Conservation (phyloP, 495 filamentous ascomycete genomes). For the Penicillium crystallinum region DNA sequence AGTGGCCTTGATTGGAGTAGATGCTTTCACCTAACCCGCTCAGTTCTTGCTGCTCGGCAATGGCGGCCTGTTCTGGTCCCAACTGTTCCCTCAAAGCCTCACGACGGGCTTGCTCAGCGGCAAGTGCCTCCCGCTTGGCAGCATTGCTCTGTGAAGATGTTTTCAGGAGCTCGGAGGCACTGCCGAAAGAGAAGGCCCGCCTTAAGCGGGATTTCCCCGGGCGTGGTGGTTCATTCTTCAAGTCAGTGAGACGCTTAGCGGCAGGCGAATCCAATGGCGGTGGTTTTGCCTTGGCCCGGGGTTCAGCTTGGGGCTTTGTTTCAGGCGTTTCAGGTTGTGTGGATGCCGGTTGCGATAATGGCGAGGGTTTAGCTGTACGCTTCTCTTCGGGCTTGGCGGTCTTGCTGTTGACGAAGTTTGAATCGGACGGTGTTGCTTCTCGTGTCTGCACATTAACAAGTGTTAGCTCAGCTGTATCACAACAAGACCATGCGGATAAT, state of each 20-base stretch:
- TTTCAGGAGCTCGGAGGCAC: slow-evolving; percentile 84
- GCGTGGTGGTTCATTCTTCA: slow-evolving; percentile 67
- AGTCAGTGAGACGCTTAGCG: slow-evolving; percentile 70
- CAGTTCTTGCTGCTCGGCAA: slow-evolving; percentile 85
- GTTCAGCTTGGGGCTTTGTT: slow-evolving; percentile 10
- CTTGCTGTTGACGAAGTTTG: slow-evolving; percentile 10
- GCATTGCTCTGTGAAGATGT: slow-evolving; percentile 62
- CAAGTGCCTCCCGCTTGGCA: slow-evolving; percentile 46
- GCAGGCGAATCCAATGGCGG: slow-evolving; percentile 56
- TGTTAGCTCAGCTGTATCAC: neutral
- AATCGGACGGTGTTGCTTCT: slow-evolving; percentile 10
- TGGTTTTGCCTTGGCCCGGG: slow-evolving; percentile 22
- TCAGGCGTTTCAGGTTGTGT: slow-evolving; percentile 44
- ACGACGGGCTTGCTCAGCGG: slow-evolving; percentile 63
- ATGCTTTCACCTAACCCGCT: slow-evolving; percentile 89
- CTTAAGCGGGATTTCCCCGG: slow-evolving; percentile 83
- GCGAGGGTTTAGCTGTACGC: slow-evolving; percentile 72
- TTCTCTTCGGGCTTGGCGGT: slow-evolving; percentile 40
- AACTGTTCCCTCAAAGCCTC: slow-evolving; percentile 65
- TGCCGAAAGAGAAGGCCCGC: slow-evolving; percentile 95
- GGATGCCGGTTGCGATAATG: slow-evolving; percentile 76
- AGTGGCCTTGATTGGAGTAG: slow-evolving; percentile 79
- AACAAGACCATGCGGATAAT: neutral
- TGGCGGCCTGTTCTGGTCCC: slow-evolving; percentile 82
- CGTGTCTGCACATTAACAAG: slow-evolving; percentile 12